A percentile compares a stretch with the other conserved stretches of the same genome.
Conservation (phyloP, 805 yeast genomes). For the Candida silvicultrix region DNA sequence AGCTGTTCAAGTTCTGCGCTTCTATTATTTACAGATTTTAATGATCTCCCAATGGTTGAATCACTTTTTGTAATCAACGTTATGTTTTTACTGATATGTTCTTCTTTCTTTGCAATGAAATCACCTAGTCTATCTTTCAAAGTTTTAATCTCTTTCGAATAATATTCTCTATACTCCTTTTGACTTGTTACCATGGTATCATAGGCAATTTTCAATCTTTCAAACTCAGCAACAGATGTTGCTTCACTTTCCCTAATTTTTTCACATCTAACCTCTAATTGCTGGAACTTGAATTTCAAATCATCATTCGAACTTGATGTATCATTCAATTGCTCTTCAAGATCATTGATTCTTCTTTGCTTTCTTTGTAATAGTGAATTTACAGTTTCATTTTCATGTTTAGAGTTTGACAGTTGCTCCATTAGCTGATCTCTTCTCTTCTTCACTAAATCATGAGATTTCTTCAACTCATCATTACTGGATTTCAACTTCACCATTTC, state of each 20-base stretch:
- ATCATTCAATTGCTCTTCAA: conserved; percentile 53
- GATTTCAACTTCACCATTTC: conserved; percentile 30
- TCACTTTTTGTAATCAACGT: conserved; percentile 36
- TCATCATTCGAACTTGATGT: conserved; percentile 41
- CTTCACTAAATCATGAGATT: conserved; percentile 41
- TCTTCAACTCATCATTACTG: conserved; percentile 48
- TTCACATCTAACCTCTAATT: conserved; percentile 42
- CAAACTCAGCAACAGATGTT: conserved; percentile 42
- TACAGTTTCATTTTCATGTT: conserved; percentile 73
- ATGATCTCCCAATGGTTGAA: conserved; percentile 40
- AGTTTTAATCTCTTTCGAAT: conserved; percentile 34
- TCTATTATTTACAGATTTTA: conserved; percentile 41
- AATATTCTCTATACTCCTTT: conserved; percentile 43
- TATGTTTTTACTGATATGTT: conserved; percentile 30
- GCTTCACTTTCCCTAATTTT: conserved; percentile 41
- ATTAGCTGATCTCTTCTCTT: conserved; percentile 47
- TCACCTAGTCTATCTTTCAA: conserved; percentile 31
- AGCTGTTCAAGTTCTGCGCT: conserved; percentile 42
- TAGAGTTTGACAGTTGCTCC: conserved; percentile 62
- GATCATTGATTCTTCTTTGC: conserved; percentile 59
- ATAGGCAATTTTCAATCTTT: conserved; percentile 50
- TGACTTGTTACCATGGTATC: conserved; percentile 50
- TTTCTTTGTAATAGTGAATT: conserved; percentile 63
- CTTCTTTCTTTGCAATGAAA: conserved; percentile 31
- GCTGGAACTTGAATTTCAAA: conserved; percentile 41